Evolutionary conservation across 2,329 filamentous ascomycete genomes (phyloP).

Genomic region (Didymella pinodella): DNA sequence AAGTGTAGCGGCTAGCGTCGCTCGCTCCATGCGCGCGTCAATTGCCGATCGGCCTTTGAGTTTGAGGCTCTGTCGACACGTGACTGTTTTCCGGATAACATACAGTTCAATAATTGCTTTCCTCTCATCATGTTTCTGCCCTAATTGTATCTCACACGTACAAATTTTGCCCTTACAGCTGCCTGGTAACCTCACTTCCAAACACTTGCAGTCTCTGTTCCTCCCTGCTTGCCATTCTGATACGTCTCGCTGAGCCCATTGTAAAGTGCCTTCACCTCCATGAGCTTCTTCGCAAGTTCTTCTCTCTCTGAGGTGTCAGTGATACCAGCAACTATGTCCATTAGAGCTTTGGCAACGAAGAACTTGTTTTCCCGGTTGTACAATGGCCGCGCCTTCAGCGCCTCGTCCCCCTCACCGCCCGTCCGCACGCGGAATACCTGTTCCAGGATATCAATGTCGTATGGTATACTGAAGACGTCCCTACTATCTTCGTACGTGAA

Average conservation of each 20-base stretch:
- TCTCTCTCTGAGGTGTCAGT: conserved; percentile 11
- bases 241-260: conserved; percentile 26
- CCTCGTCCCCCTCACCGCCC: conserved; percentile 28
- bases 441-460: conserved; percentile 66
- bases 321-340: conserved; percentile 34
- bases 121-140: background rate
- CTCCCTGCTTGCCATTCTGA: conserved; percentile 26
- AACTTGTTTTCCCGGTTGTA: conserved; percentile 67
- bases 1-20: conserved; percentile 1
- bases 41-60: conserved; percentile 12
- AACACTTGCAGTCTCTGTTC: conserved; percentile 25
- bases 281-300: conserved; percentile 51
- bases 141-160: background rate
- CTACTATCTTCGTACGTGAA: conserved; percentile 68
- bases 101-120: background rate
- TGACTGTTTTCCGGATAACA: background rate
- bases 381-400: conserved; percentile 53
- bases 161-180: too few relatives aligned
- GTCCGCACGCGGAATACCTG: conserved; percentile 62
- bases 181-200: conserved; percentile 20
- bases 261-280: conserved; percentile 57
- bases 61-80: background rate
- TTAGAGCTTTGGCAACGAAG: conserved; percentile 49
- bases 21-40: background rate
- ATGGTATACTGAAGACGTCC: conserved; percentile 63